Base-by-base conservation (phyloP, 225 moss, liverwort and hornwort genomes). In the Antitrichia curtipendula region DNA sequence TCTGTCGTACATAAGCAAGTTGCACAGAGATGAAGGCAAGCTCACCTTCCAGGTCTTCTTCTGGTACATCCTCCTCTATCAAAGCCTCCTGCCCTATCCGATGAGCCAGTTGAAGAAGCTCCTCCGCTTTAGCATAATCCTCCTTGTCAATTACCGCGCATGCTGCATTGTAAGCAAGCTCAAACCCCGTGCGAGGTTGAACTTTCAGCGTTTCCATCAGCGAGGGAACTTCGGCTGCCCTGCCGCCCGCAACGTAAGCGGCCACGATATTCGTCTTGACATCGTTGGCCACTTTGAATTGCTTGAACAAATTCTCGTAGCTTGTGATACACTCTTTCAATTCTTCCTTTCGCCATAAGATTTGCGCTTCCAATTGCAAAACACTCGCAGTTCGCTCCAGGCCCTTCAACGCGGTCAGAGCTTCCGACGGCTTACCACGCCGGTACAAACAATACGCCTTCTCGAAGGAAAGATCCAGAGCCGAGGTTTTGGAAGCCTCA, bases 361-460 rank as follows among this genome's bases (percentile, higher is more conserved):
- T 96, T 88, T 97, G 98, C 27, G 97, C 97, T 86, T 99, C 96
- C 76, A 99, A 91, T 90, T 99, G 98, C 89, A 96, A 84, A 68
- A 95, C 93, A 57, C 86, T 92, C 47, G 91, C 91, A 69, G 73
- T 94, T 79, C 94, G 92, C 77, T 96, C 94, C 28, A 93, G 75
- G 43, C 88, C 92, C 34, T 93, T 93, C 88, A 99, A 88, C 8
- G 94, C 93, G 78, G 86, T 89, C 60, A 99, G 90, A 32, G 99
- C 99, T 84, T 96, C 97, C 41, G 93, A 75, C 19, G 89, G 88
- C 68, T 87, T 93, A 50, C 93, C 93, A 34, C 92, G 90, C 85
- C 96, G 95, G 88, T 97, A 99, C 75, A 99, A 89, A 86, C 96
- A 99, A 88, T 99, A 99, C 13, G 99, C 99, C 94, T 94, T 95